A percentile compares a stretch with the other conserved stretches of the same genome.
phyloP scores from a whole-genome alignment of 1,284 basidiomycete species.

The Wallemia hederae region DNA sequence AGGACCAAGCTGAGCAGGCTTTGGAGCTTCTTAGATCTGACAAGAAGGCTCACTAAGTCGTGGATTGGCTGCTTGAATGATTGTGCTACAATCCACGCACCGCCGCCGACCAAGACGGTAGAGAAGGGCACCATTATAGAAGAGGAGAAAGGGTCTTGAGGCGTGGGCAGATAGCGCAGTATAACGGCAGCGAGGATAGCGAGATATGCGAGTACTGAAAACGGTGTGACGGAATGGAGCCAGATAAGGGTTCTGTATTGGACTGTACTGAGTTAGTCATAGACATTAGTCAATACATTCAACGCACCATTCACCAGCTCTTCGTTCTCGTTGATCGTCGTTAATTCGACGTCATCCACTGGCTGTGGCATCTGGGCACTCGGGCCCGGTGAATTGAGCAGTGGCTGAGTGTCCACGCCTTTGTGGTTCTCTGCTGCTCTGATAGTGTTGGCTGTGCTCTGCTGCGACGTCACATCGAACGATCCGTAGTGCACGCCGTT shows the following conservation, averaged over 20 bases:
- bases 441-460: neutral
- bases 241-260: neutral
- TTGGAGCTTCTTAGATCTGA: neutral
- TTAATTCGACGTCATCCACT: neutral
- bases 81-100: neutral
- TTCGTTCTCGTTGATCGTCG: neutral
- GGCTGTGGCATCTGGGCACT: neutral
- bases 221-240: neutral
- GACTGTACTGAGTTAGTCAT: neutral
- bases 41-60: neutral
- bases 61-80: neutral
- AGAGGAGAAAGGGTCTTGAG: too few relatives aligned
- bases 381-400: neutral
- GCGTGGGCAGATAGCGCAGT: neutral
- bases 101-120: neutral
- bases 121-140: too few relatives aligned
- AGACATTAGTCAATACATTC: too few relatives aligned
- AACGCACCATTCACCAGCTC: neutral
- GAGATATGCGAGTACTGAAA: neutral
- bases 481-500: too few relatives aligned
- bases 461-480: too few relatives aligned
- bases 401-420: neutral
- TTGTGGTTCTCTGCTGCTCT: neutral
- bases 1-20: neutral
- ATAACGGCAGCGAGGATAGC: neutral